These are phyloP conservation scores for Tetraselmis chui DNA, from an alignment of 139 green algal species.

Conservation along the genomic window DNA sequence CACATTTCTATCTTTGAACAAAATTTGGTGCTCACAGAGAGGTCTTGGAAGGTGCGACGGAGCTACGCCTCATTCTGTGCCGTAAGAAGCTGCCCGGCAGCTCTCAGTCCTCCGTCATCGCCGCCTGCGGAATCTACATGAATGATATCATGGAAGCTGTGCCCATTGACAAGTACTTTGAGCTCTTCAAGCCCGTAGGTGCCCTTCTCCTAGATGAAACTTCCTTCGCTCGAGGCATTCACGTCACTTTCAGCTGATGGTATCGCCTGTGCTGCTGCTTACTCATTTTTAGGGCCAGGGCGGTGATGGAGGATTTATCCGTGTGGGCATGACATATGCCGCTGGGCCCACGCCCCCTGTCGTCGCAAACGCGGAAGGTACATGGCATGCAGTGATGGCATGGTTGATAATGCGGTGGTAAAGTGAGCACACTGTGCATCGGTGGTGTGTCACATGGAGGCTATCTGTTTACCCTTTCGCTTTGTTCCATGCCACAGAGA, in stretches of 20 bases:
- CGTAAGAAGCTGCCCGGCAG: constrained; percentile 49
- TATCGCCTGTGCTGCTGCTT: background rate
- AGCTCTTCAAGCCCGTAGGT: constrained; percentile 75
- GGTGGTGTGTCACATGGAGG: background rate
- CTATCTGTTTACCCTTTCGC: background rate
- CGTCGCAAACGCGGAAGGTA: background rate
- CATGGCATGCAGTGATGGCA: background rate
- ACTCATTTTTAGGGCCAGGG: constrained; percentile 30
- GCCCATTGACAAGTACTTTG: constrained; percentile 93
- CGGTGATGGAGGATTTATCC: constrained; percentile 73
- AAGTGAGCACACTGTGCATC: background rate
- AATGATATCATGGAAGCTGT: constrained; percentile 82
- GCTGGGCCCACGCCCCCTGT: background rate
- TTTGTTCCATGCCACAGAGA: too few relatives aligned
- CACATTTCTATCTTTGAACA: background rate
- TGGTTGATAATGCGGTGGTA: background rate
- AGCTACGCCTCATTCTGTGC: constrained; percentile 86
- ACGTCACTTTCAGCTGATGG: background rate
- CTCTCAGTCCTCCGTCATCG: constrained; percentile 52
- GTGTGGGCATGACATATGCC: constrained; percentile 62
- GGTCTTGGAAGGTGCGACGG: constrained; percentile 62
- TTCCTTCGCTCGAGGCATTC: background rate
- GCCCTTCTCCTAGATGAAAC: background rate
- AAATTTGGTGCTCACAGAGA: constrained; percentile 43
- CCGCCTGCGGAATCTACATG: constrained; percentile 86